phyloP scores from a whole-genome alignment of 768 basidiomycete genomes.

The Podaxis carcinomalis region DNA sequence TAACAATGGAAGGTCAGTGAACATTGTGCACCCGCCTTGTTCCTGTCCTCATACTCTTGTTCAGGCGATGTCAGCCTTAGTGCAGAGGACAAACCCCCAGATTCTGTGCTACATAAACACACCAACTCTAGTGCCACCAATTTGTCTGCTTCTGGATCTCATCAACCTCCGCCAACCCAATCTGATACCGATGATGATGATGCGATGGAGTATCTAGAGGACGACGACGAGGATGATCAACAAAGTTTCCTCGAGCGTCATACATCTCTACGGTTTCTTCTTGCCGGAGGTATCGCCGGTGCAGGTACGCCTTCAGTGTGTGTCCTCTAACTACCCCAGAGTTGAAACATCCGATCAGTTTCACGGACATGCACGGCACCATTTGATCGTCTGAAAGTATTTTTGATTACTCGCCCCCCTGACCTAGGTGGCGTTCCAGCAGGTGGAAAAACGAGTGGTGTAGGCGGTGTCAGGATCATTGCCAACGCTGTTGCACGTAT shows the following conservation, averaged over 20 bases:
- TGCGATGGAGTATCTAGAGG: constrained; percentile 25
- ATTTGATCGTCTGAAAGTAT: constrained; percentile 94
- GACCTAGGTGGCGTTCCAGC: constrained; percentile 58
- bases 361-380: constrained; percentile 96
- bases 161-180: constrained; percentile 13
- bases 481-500: constrained; percentile 71
- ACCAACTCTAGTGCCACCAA: constrained; percentile 1
- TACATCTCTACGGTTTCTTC: constrained; percentile 81
- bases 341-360: constrained; percentile 43
- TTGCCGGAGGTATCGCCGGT: constrained; percentile 93
- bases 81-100: constrained; percentile 66
- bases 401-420: constrained; percentile 86
- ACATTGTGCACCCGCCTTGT: background rate
- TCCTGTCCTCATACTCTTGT: background rate
- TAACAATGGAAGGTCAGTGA: constrained; percentile 82
- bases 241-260: constrained; percentile 60
- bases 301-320: constrained; percentile 56
- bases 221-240: constrained; percentile 44
- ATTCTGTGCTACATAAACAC: constrained; percentile 19
- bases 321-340: constrained; percentile 27
- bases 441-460: constrained; percentile 31
- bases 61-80: constrained; percentile 76
- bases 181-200: background rate
- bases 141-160: constrained; percentile 4
- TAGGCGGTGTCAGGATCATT: constrained; percentile 62